Conservation (phyloP, 225 moss, liverwort and hornwort species). For the Lunularia cruciata region DNA sequence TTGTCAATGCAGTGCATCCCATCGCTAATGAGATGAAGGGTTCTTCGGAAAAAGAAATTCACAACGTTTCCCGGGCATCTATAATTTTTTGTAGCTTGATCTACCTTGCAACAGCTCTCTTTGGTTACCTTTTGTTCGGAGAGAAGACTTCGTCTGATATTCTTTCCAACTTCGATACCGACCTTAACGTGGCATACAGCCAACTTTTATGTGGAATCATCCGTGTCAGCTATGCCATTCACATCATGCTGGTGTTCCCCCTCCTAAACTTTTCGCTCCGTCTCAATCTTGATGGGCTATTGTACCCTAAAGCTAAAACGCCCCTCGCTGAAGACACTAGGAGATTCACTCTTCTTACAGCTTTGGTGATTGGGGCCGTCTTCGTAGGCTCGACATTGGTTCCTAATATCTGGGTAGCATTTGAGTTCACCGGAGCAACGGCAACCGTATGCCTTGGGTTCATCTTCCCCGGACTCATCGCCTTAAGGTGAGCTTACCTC, state of each 20-base stretch:
- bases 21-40: slow-evolving; percentile 85
- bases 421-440: slow-evolving; percentile 92
- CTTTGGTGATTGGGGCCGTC: slow-evolving; percentile 50
- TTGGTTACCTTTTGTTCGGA: slow-evolving; percentile 87
- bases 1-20: slow-evolving; percentile 65
- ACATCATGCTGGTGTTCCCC: slow-evolving; percentile 95
- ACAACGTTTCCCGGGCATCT: slow-evolving; percentile 52
- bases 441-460: slow-evolving; percentile 77
- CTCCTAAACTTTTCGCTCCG: slow-evolving; percentile 87
- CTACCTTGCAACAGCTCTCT: slow-evolving; percentile 77
- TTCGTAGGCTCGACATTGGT: slow-evolving; percentile 75
- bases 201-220: slow-evolving; percentile 55
- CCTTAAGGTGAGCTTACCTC: slow-evolving; percentile 53
- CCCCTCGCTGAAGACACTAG: slow-evolving; percentile 60
- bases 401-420: slow-evolving; percentile 86
- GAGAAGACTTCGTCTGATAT: slow-evolving; percentile 70
- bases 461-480: slow-evolving; percentile 77
- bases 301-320: slow-evolving; percentile 62
- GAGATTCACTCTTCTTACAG: slow-evolving; percentile 66
- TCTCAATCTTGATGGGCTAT: slow-evolving; percentile 74
- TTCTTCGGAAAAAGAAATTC: slow-evolving; percentile 51
- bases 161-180: slow-evolving; percentile 80
- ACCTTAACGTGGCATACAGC: slow-evolving; percentile 71
- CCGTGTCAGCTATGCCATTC: slow-evolving; percentile 82
- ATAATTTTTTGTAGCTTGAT: slow-evolving; percentile 64